Base-by-base conservation (phyloP, 106 monocot species). In the Agapanthus africanus region DNA sequence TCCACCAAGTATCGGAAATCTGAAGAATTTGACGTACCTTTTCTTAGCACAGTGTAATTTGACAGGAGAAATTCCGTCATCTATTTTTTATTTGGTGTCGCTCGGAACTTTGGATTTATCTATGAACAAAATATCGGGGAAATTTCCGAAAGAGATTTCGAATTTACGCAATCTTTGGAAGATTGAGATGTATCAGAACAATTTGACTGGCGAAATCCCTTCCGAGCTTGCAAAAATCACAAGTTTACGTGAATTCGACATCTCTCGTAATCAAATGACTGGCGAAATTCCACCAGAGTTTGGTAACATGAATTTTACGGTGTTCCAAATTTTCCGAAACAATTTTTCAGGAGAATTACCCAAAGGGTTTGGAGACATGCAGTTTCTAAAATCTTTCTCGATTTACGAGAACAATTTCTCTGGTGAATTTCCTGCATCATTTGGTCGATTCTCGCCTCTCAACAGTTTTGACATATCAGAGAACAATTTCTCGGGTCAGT, bases 381-480 rank as follows among this genome's bases (percentile, higher is more conserved):
- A 72, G 71, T 59, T 26, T 27, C 82, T 95, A 2, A 68, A 8
- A 4, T 39, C n/a, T 4, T 75, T 95, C 32, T 95, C 95, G 23
- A 67, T 86, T 30, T 95, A 91, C 47, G 41, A 79, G 70, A 95
- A 95, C 64, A 60, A 27, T 21, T 91, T 95, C 54, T 79, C 81
- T 14, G 95, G 95, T 19, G 66, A 83, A 30, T 79, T 95, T 51
- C 95, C 91, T 1, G 64, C 75, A 13, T 74, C 79, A 28, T 54
- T 95, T 9, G 95, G 95, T 10, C 78, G 82, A 28, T 91, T 68
- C 75, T 77, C 91, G 11, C 85, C 79, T 6, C 83, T 95, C 16
- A 78, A 77, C 32, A 77, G 70, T 38, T 27, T 95, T n/a, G 95
- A 95, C 71, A 91, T 95, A 69, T 95, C 91, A 3, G 91, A 91